Evolutionary conservation across 768 basidiomycete genomes (phyloP), one percentile per base, ranked within the genome.

Genomic region (Leucosporidium creatinivorum): DNA sequence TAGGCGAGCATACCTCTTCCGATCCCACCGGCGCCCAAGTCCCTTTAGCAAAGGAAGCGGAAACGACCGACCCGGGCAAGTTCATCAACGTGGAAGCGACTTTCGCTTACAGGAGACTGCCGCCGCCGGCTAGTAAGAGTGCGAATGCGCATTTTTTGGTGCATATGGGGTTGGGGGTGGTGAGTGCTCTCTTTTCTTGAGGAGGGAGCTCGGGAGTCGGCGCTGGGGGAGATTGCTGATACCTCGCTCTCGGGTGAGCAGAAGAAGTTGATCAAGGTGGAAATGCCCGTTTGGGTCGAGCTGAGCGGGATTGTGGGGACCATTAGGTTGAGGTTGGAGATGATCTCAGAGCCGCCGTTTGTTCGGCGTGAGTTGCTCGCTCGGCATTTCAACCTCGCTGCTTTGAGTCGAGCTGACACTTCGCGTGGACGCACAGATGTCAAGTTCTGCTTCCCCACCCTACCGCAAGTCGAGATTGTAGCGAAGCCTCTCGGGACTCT

Each of bases 331-430:
- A 52, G 67, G 1, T 39, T 72, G 9, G 54, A 65, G 36, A 54
- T 72, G 36, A 61, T 65, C 10, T 65, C 70, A 21, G 70, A 72
- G 52, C 67, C 67, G 19, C 70, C 70, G 1, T 72, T 72, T 31
- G 67, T 68, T 49, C 57, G 62, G 63, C 61, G 39, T 44, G 39
- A 44, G 39, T 44, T 44, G 8, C 39, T 44, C 39, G 8, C 8
- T 44, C 39, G 39, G 13, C 39, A 2, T 2, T 44, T 13, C 15
- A 36, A 5, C 12, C 12, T 12, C 33, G 33, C 33, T 6, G 5
- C 33, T 36, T 5, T 12, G 33, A 5, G 12, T 13, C 39, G 15
- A 44, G 15, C 39, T 44, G 39, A 44, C 15, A 6, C 39, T 44
- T 44, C 15, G 3, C 15, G 8, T 17, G 2, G 2, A 13, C 15